Evolutionary conservation across 1,139 yeast genomes (phyloP), one percentile per base, ranked within the genome.

Genomic region (Schizosaccharomyces versatilis): DNA sequence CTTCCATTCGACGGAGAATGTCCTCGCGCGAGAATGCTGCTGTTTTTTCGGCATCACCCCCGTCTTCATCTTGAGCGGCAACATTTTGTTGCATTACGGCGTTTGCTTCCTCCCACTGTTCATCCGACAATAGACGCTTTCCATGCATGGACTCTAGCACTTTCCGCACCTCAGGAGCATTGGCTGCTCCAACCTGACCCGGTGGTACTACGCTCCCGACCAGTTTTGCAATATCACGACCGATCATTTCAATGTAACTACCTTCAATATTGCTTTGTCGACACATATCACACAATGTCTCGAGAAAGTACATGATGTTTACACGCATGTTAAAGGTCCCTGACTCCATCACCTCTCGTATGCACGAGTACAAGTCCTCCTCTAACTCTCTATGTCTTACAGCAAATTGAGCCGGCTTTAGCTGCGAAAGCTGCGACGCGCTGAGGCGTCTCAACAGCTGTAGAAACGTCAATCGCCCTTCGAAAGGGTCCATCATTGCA

Each of bases 1-100:
- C 90, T 64, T 85, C 94, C 78, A 85, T 83, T 58, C 95, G 70
- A 44, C 76, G 71, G n/a, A 82, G 65, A 12, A 82, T 78, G 60
- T 81, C 65, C 48, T 60, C 62, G 40, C 57, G 59, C 14, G 64
- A 57, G 17, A 61, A 56, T 6, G 52, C 36, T 17, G 56, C 54
- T 10, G 44, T 51, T 9, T 47, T 39, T 32, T 55, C 53, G 7
- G 41, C 38, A 14, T 47, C 49, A 5, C 19, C 51, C 17, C 51
- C 54, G 17, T 42, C 17, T 8, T 44, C 12, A 5, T 3, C 5
- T 38, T 53, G 19, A 41, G 39, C 56, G n/a, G 47, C 47, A 12
- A 55, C 60, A 14, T 57, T 52, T 39, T 59, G 59, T n/a, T 57
- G 56, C 57, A 55, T 44, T 15, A 51, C 52, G 38, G 40, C 54